Base-by-base conservation (phyloP, 768 basidiomycete species). In the Tulasnella sp. region DNA sequence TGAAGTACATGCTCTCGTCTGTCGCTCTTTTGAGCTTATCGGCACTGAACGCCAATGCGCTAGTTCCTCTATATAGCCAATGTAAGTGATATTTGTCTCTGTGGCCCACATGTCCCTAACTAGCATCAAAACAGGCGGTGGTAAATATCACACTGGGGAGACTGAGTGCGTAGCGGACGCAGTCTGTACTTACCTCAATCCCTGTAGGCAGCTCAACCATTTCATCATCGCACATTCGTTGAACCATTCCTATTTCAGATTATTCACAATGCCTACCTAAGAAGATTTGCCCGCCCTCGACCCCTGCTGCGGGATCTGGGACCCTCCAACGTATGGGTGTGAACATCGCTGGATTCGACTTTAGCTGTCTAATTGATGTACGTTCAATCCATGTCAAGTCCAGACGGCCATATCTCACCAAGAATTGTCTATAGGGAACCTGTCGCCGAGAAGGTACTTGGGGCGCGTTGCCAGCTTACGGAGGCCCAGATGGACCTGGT, bases 401-500 rank as follows among this genome's bases (percentile, higher is more conserved):
- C 9, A 66, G 64, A 35, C 62, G 60, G 3, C 71, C 70, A 13
- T 67, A 58, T 56, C 71, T 73, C 19, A n/a, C n/a, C n/a, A n/a
- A n/a, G n/a, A n/a, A n/a, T n/a, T n/a, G n/a, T n/a, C n/a, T n/a
- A n/a, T n/a, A 75, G n/a, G n/a, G n/a, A n/a, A n/a, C n/a, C n/a
- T n/a, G n/a, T n/a, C n/a, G n/a, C n/a, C n/a, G n/a, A n/a, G n/a
- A n/a, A n/a, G n/a, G n/a, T n/a, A n/a, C n/a, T n/a, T n/a, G n/a
- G n/a, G n/a, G n/a, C n/a, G n/a, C 75, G 22, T 62, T 77, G 40
- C 62, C 61, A 9, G 63, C 72, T 56, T 67, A 71, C 48, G 68
- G 66, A 33, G 70, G 72, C 70, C 51, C 59, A 25, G 71, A 74
- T 47, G 73, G 72, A 37, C 63, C 59, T 3, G 72, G 74, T n/a